Evolutionary conservation across 352 stramenopile genomes (phyloP).

Genomic region (Globisporangium barbulae): DNA sequence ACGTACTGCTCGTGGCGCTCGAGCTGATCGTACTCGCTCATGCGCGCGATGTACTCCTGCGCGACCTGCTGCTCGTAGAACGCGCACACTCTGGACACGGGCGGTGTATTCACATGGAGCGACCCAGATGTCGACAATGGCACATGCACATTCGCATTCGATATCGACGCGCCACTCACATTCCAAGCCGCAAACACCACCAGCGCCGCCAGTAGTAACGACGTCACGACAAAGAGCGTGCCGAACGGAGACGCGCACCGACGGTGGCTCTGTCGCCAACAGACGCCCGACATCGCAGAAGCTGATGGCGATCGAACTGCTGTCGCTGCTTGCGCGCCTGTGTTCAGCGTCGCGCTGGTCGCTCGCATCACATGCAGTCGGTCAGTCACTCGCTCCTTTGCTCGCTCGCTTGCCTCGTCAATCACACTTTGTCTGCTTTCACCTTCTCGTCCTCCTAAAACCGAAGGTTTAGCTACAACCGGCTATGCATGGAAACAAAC

Average conservation of each 20-base stretch:
- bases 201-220: not conserved
- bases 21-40: slow-evolving; percentile 28
- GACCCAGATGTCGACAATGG: not conserved
- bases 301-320: not conserved
- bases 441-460: too few relatives aligned
- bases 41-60: slow-evolving; percentile 40
- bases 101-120: too few relatives aligned
- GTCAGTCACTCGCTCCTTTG: not conserved
- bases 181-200: not conserved
- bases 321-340: not conserved
- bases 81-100: slow-evolving; percentile 20
- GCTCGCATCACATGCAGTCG: slow-evolving; percentile 11
- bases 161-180: not conserved
- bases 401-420: not conserved
- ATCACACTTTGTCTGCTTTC: not conserved
- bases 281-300: not conserved
- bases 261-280: not conserved
- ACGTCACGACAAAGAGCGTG: not conserved
- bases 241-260: not conserved
- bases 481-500: too few relatives aligned
- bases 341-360: not conserved
- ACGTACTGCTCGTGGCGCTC: slow-evolving; percentile 33
- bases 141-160: not conserved
- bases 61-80: slow-evolving; percentile 31
- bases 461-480: too few relatives aligned